A percentile compares a stretch with the other conserved stretches of the same genome.
phyloP scores from a whole-genome alignment of 2,329 filamentous ascomycete species.

The Erysiphe pulchra region DNA sequence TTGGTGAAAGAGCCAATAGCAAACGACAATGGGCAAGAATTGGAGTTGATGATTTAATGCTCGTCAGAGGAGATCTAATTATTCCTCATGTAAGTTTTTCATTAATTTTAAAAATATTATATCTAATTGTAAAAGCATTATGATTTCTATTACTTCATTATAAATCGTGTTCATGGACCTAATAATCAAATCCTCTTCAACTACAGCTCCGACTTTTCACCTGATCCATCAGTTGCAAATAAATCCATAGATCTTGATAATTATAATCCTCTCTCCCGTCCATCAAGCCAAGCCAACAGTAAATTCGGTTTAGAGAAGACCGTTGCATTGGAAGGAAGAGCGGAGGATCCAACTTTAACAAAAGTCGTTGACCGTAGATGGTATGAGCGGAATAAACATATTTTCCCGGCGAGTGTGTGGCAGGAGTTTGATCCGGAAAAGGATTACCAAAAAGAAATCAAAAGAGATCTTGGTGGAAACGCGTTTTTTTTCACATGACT shows the following conservation, averaged over 20 bases:
- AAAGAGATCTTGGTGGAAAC: slow-evolving; percentile 72
- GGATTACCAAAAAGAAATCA: slow-evolving; percentile 53
- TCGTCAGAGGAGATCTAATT: slow-evolving; percentile 74
- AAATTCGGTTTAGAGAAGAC: slow-evolving; percentile 15
- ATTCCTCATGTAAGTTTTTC: slow-evolving; percentile 58
- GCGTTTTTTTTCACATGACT: slow-evolving; percentile 56
- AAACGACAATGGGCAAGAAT: slow-evolving; percentile 78
- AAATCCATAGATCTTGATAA: slow-evolving; percentile 4
- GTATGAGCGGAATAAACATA: slow-evolving; percentile 97
- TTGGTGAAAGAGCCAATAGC: slow-evolving; percentile 31
- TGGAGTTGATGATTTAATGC: slow-evolving; percentile 83
- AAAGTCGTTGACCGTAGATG: slow-evolving; percentile 91
- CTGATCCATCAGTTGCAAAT: not conserved
- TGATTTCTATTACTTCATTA: slow-evolving; percentile 89
- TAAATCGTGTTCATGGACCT: slow-evolving; percentile 61
- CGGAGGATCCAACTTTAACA: slow-evolving; percentile 55
- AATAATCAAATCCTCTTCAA: slow-evolving; percentile 51
- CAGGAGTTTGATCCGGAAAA: slow-evolving; percentile 79
- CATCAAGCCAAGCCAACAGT: slow-evolving; percentile 13
- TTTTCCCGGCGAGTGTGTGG: slow-evolving; percentile 90
- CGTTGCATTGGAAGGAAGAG: slow-evolving; percentile 40
- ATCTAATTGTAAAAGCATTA: slow-evolving; percentile 42
- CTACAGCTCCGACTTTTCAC: slow-evolving; percentile 29
- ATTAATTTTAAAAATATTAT: not conserved
- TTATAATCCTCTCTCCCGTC: slow-evolving; percentile 17